Evolutionary conservation across 257 asterid genomes (phyloP).

Genomic region (Linaria vulgaris): DNA sequence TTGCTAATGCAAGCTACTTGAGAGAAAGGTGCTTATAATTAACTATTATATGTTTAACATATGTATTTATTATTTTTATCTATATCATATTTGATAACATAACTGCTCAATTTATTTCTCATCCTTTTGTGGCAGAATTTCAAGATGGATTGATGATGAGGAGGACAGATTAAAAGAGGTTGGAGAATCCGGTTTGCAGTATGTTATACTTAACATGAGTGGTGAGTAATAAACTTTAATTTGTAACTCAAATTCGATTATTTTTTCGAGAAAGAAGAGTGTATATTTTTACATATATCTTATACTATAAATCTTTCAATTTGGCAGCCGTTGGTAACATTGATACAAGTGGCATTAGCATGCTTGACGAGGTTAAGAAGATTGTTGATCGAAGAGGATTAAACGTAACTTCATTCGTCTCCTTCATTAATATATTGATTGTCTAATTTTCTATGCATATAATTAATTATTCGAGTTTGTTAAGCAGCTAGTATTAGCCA

Average conservation of each 20-base stretch:
- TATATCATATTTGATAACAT: too few relatives aligned
- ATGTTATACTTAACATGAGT: constrained; percentile 70
- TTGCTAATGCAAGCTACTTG: constrained; percentile 79
- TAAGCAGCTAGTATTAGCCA: constrained; percentile 62
- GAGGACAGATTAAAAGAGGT: constrained; percentile 58
- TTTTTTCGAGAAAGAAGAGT: neutral
- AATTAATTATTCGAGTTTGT: neutral
- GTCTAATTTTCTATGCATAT: too few relatives aligned
- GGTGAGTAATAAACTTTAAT: constrained; percentile 40
- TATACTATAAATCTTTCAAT: neutral
- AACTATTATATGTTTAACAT: too few relatives aligned
- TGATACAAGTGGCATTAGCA: constrained; percentile 88
- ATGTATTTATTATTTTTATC: too few relatives aligned
- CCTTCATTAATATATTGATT: too few relatives aligned
- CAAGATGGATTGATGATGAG: constrained; percentile 88
- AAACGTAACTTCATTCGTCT: too few relatives aligned
- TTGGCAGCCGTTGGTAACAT: constrained; percentile 84
- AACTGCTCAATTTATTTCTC: too few relatives aligned
- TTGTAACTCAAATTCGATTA: neutral
- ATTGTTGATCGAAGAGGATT: constrained; percentile 68
- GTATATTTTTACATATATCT: neutral
- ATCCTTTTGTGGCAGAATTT: constrained; percentile 38
- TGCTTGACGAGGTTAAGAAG: constrained; percentile 83
- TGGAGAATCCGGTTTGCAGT: constrained; percentile 57
- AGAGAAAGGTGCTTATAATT: constrained; percentile 70